phyloP scores from a whole-genome alignment of 129 eudicot species.

The Apium graveolens region DNA sequence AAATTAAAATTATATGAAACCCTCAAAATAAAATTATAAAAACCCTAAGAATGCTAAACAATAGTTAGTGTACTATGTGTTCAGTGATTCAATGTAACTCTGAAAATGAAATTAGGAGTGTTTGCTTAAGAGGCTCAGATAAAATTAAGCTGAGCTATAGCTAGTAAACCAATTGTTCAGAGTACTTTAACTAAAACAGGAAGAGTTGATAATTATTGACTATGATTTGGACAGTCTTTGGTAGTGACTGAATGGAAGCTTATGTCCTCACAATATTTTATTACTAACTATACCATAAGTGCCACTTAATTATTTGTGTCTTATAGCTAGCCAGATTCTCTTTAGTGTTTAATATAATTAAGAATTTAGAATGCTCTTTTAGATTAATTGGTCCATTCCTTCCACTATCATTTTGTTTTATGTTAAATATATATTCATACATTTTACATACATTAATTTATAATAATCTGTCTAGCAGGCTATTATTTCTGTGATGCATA shows the following conservation, averaged over 20 bases:
- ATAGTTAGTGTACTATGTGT: not conserved
- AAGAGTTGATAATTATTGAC: not conserved
- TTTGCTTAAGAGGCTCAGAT: not conserved
- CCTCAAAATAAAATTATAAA: no score
- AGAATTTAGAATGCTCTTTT: not conserved
- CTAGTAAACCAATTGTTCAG: not conserved
- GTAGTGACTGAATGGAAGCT: slow-evolving; percentile 4
- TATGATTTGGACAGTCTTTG: slow-evolving; percentile 3
- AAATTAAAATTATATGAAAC: no score
- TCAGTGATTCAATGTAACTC: not conserved
- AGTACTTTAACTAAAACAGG: not conserved
- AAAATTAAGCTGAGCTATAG: not conserved
- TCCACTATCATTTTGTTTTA: not conserved
- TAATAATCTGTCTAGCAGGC: no score
- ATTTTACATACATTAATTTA: no score
- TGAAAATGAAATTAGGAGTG: slow-evolving; percentile 2
- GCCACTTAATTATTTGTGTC: not conserved
- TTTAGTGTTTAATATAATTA: not conserved
- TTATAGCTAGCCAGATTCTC: not conserved
- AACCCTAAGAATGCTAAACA: no score
- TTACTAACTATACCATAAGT: not conserved
- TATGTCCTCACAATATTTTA: not conserved
- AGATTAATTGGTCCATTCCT: not conserved
- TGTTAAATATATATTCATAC: no score
- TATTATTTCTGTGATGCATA: no score